Evolutionary conservation across 2,329 filamentous ascomycete species (phyloP), one percentile per base, ranked within the genome.

Genomic region (Pseudocercospora musae): DNA sequence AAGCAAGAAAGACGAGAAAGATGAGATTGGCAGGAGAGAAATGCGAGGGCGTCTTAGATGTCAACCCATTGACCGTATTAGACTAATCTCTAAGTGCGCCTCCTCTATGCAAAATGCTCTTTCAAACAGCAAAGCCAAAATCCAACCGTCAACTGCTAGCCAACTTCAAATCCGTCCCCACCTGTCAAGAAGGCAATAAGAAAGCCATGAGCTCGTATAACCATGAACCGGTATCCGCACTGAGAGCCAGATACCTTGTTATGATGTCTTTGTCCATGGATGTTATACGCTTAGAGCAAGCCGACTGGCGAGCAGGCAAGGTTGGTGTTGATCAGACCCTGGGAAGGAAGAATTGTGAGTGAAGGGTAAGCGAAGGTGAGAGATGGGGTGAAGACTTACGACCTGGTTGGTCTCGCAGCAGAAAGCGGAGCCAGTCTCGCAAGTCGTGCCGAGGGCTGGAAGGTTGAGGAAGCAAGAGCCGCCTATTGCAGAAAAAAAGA

Each of bases 21-120:
- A 8, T 25, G 48, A 50, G 3, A 31, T 7, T 4, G 23, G 44
- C 18, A 48, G 4, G 3, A 13, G 18, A 6, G 9, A 20, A 3
- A 48, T 20, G 21, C 44, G 44, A 48, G 42, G 42, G 23, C 15
- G 21, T n/a, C 15, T 46, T 18, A 46, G 42, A 46, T 46, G 42
- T 46, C 42, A 46, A 50, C 29, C 48, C 48, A 50, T 50, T 50
- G 48, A 23, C 48, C 23, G 48, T 50, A 50, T 50, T 50, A 50
- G 29, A 50, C 48, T 50, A 50, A 50, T 50, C 18, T 23, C 48
- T 52, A 23, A 13, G 23, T 29, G 20, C 44, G 44, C 44, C 44
- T 21, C 25, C 10, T 52, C 48, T 52, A 52, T 52, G 48, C 48
- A 52, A 52, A 31, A 52, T 50, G 46, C 46, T 27, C 13, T 4